Evolutionary conservation across 139 green algal species (phyloP), one percentile per base, ranked within the genome.

Genomic region (Haematococcus sp.): DNA sequence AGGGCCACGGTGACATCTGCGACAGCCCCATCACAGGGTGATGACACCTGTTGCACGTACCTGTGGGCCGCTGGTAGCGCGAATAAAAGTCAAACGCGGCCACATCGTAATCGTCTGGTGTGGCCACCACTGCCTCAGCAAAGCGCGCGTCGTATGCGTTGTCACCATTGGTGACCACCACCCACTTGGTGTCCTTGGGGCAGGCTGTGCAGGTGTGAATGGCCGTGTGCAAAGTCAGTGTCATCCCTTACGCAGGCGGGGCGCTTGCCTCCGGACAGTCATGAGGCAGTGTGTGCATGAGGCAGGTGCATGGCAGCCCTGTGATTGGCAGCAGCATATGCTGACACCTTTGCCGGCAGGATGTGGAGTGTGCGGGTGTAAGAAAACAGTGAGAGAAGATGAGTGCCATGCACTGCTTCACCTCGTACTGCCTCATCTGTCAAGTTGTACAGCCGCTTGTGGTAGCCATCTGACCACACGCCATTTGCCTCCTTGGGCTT

Each of bases 71-170:
- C 66, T 92, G 88, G 78, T 89, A 96, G 56, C 91, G 75, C 67
- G 80, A 91, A 82, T 96, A 96, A 49, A 88, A 96, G 74, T 96
- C 91, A 28, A 94, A 80, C 0, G 89, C 90, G 25, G 96, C 81
- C 11, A 86, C 61, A 35, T 96, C 88, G 7, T 70, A 66, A 2
- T 67, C 76, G 0, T 68, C 19, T 2, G 73, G 65, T 23, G 64
- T 31, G 11, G 71, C 66, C 25, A 67, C 56, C 33, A 95, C 25
- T 11, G 61, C 44, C n/a, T 74, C 73, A 54, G 88, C 73, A 44
- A 92, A 91, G 19, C 22, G 25, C 0, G 51, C 65, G 40, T 90
- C 86, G 70, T 96, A 96, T 20, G 85, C 65, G 67, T 96, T 96
- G 75, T 96, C 91, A 3, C 91, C 91, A 64, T 96, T 96, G 15